Evolutionary conservation across 208 protist genomes (phyloP).

Genomic region (Trichomonas gallinae): DNA sequence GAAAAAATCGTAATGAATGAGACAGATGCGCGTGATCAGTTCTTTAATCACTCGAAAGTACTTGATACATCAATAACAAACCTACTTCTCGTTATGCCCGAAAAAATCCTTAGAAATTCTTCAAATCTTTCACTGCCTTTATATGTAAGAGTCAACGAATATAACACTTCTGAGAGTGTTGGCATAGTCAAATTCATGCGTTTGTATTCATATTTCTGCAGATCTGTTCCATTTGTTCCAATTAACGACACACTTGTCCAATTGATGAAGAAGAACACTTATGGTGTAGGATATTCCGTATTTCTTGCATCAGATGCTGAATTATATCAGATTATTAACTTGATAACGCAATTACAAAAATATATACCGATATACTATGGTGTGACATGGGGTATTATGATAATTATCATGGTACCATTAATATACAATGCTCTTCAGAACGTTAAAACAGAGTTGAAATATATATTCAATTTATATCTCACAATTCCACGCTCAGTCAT

Average conservation of each 20-base stretch:
- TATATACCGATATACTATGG: not conserved
- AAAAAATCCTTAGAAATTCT: not conserved
- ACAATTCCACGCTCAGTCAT: not conserved
- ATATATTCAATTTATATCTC: not conserved
- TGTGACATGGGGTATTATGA: not conserved
- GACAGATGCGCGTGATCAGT: not conserved
- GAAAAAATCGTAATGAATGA: not conserved
- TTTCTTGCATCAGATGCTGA: not conserved
- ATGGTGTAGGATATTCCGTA: not conserved
- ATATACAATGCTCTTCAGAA: not conserved
- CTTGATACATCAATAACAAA: not conserved
- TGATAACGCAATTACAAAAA: not conserved
- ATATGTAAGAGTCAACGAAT: not conserved
- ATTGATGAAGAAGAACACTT: not conserved
- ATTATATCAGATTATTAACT: not conserved
- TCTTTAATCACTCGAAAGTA: not conserved
- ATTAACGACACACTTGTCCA: not conserved
- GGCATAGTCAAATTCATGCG: not conserved
- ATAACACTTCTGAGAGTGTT: not conserved
- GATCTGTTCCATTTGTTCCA: not conserved
- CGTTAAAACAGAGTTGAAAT: not conserved
- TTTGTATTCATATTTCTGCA: not conserved
- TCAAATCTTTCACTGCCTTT: not conserved
- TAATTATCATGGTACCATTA: not conserved
- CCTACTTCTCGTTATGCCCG: not conserved